Evolutionary conservation across 257 asterid species (phyloP), one percentile per base, ranked within the genome.

Genomic region (Salvia hispanica): DNA sequence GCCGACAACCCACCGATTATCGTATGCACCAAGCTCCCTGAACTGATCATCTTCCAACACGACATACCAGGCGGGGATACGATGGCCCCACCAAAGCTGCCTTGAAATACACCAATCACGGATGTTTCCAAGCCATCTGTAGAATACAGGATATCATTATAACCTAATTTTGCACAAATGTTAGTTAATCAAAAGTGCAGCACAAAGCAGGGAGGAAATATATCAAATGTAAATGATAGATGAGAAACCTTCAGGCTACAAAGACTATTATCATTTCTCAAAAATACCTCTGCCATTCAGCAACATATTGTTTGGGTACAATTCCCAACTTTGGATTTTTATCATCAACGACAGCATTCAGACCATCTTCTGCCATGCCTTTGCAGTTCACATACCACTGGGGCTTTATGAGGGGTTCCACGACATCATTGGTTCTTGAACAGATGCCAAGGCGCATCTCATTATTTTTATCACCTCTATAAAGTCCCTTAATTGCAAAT

Each of bases 21-120:
- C 76, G 76, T 79, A 78, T 9, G 83, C 80, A 74, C 95, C 97
- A 28, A 86, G 67, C 76, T 84, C 97, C 80, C 81, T 85, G 76
- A 79, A 77, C 48, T 93, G 70, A 79, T 93, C 96, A 53, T 74
- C 88, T 28, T 91, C 90, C 79, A 93, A 67, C 34, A 74, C 44
- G 46, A 81, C 96, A 75, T 90, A 93, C 97, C 97, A 93, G 39
- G 99, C 96, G 16, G 97, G 97, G 74, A 90, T 73, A 39, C 91
- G 92, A 63, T 90, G 99, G 60, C 99, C 99, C 99, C 97, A 93
- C 99, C 99, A 93, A 71, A 93, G 94, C 76, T 93, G 99, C 78
- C 99, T 85, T 68, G 99, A 93, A 75, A 93, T 79, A 82, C 99
- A 93, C 97, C 99, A 93, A 80, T 90, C 97, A 62, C 89, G 96